Evolutionary conservation across 257 asterid species (phyloP).

Genomic region (Solanum paucissectum): DNA sequence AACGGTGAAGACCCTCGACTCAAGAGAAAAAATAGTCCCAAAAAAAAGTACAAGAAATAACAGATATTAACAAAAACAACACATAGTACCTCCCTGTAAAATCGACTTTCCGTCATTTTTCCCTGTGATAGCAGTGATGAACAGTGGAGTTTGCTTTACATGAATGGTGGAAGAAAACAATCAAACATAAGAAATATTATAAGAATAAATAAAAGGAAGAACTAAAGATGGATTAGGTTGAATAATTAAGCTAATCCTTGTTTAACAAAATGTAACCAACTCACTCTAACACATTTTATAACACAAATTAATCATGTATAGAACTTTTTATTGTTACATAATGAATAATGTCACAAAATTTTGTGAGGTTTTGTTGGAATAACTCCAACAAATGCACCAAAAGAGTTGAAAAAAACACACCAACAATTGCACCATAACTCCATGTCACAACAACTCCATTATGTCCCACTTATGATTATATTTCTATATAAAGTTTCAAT

Average conservation of each 20-base stretch:
- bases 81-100: too few species aligned
- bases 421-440: not conserved
- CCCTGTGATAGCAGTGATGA: too few species aligned
- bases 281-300: not conserved
- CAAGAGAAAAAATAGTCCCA: too few species aligned
- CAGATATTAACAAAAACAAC: too few species aligned
- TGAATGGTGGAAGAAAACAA: not conserved
- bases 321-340: not conserved
- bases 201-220: not conserved
- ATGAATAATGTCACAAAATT: not conserved
- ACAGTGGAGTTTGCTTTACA: not conserved
- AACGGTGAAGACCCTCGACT: too few species aligned
- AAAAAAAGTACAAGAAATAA: too few species aligned
- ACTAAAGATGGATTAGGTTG: not conserved
- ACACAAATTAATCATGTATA: not conserved
- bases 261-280: not conserved
- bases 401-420: not conserved
- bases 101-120: too few species aligned
- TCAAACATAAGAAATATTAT: too few species aligned
- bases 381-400: not conserved
- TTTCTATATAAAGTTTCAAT: not conserved
- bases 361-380: not conserved
- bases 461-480: not conserved
- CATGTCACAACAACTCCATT: slow-evolving; percentile 13
- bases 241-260: not conserved